Evolutionary conservation across 2,329 filamentous ascomycete species (phyloP).

Genomic region (Elsinoe australis): DNA sequence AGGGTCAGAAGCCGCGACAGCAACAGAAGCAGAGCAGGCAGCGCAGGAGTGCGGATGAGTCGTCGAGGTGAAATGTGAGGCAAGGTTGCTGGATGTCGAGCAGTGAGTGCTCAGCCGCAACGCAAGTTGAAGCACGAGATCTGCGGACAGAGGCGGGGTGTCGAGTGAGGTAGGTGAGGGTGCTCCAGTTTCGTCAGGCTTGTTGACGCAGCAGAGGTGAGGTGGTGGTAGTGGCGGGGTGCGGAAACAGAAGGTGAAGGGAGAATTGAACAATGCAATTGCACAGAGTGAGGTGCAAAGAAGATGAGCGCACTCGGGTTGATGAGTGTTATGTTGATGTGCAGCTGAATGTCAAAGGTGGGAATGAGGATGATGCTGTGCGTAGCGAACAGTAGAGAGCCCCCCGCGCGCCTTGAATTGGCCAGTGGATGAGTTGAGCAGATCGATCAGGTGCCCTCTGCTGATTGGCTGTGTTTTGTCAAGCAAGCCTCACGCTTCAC

Average conservation of each 20-base stretch:
- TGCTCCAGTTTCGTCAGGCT: conserved; percentile 4
- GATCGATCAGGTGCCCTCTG: conserved; percentile 1
- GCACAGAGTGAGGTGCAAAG: not conserved
- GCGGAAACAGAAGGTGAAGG: not conserved
- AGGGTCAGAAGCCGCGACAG: conserved; percentile 2
- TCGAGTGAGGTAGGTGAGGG: conserved; percentile 12
- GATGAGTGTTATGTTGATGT: not conserved
- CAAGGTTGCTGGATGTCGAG: too few relatives aligned
- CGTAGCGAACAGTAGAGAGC: not conserved
- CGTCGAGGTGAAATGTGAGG: not conserved
- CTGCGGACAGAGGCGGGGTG: conserved; percentile 12
- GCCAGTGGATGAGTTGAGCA: not conserved
- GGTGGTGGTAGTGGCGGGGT: not conserved
- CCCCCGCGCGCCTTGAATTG: not conserved
- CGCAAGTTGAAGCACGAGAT: not conserved
- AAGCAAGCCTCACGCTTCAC: conserved; percentile 8
- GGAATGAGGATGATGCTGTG: conserved; percentile 7
- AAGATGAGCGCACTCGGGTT: not conserved
- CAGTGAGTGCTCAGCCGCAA: too few relatives aligned
- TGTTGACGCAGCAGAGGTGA: conserved; percentile 6
- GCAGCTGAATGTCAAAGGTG: not conserved
- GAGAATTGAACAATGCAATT: conserved; percentile 7
- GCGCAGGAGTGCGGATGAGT: not conserved
- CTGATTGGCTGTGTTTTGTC: not conserved
- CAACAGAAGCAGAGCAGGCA: not conserved